Evolutionary conservation across 1,284 basidiomycete species (phyloP), one percentile per base, ranked within the genome.

Genomic region (Leccinum subrobustum): DNA sequence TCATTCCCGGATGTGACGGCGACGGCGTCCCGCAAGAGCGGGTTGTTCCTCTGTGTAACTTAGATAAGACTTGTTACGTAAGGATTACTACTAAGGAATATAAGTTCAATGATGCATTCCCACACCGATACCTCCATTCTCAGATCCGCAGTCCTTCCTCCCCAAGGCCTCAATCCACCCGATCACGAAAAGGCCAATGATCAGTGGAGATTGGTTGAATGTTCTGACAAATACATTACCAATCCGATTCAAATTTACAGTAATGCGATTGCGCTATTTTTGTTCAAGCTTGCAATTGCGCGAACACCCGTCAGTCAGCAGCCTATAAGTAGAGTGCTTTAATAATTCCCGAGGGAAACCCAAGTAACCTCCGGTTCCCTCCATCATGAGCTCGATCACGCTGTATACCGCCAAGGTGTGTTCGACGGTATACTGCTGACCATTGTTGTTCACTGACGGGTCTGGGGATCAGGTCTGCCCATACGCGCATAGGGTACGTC

Each of bases 331-430:
- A 52, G 48, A 52, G 51, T 31, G 2, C 1, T 7, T 35, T 20
- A n/a, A 29, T 54, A 47, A 47, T 47, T 12, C 37, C 16, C 37
- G 47, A n/a, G 11, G 20, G 25, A 62, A 16, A 33, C n/a, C 18
- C 6, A 18, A 44, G 7, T 6, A 12, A 12, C 9, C 20, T 12
- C 20, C 3, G 11, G 18, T 44, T 47, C 18, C 44, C 8, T 27
- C 20, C 33, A 58, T 33, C 27, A 66, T 66, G 65, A 51, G 35
- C 12, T 52, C 59, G 20, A 72, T 83, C 58, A 83, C 80, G 14
- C 73, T 84, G 35, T 83, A 84, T 67, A 76, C 78, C 16, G 78
- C 81, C 8, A 79, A 77, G 72, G 81, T 82, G 60, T 31, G 68
- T 35, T 16, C 18, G 16, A 48, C 7, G 9, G 16, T 16, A 14